A percentile compares a stretch with the other conserved stretches of the same genome.
phyloP scores from a whole-genome alignment of 169 alveolate genomes.

The Perkinsus chesapeaki region DNA sequence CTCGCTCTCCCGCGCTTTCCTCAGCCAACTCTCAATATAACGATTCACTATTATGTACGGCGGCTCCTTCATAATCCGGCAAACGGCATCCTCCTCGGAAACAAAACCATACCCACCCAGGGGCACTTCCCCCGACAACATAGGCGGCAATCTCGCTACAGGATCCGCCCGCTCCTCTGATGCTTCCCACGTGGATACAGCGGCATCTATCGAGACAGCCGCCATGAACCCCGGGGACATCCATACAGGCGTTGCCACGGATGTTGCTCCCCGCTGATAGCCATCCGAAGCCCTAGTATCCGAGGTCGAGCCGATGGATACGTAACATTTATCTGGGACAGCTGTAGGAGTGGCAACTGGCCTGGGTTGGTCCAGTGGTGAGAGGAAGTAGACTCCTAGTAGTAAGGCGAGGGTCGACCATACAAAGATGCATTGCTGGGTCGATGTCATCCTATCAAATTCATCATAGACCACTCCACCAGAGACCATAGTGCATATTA shows the following conservation, averaged over 20 bases:
- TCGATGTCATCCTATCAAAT: background rate
- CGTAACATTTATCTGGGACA: background rate
- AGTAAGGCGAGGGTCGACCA: background rate
- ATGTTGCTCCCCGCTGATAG: background rate
- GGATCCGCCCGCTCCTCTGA: background rate
- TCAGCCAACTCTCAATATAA: background rate
- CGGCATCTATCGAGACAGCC: background rate
- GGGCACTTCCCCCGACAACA: background rate
- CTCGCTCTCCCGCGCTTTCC: background rate
- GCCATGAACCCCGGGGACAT: background rate
- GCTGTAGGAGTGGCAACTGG: no score
- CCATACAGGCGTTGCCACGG: background rate
- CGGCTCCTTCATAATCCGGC: background rate
- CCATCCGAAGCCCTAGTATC: background rate
- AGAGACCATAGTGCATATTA: background rate
- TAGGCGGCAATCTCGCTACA: background rate
- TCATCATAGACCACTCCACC: background rate
- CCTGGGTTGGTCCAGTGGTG: background rate
- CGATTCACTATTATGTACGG: background rate
- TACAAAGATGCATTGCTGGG: background rate
- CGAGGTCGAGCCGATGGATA: background rate
- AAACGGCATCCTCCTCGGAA: background rate
- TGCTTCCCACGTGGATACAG: background rate
- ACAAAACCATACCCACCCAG: background rate
- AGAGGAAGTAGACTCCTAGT: background rate